Conservation (phyloP, 1,284 basidiomycete genomes). For the Microbotryum saponariae region DNA sequence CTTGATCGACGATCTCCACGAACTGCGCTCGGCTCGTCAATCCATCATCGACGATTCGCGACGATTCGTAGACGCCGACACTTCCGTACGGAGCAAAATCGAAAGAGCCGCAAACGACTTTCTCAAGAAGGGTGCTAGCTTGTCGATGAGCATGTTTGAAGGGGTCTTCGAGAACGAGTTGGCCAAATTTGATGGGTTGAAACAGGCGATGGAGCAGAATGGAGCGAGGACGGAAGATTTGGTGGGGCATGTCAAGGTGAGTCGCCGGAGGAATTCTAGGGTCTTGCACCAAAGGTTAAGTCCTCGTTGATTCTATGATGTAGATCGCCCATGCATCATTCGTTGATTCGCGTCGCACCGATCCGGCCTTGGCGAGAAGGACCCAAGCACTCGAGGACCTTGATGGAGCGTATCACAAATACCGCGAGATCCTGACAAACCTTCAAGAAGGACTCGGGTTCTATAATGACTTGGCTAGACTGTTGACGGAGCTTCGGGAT, state of each 20-base stretch:
- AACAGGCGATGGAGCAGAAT: too few relatives aligned
- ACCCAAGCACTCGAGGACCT: constrained; percentile 79
- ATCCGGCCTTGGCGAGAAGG: constrained; percentile 69
- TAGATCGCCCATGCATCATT: constrained; percentile 70
- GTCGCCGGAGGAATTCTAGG: too few relatives aligned
- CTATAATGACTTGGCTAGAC: constrained; percentile 67
- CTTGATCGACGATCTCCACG: constrained; percentile 72
- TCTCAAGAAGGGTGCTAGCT: too few relatives aligned
- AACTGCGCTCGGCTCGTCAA: constrained; percentile 55
- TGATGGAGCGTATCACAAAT: constrained; percentile 79
- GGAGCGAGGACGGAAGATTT: too few relatives aligned
- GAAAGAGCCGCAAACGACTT: background rate
- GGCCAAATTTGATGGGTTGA: too few relatives aligned
- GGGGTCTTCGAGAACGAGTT: too few relatives aligned
- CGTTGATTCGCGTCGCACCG: constrained; percentile 67
- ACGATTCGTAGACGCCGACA: too few relatives aligned
- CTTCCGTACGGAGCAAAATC: too few relatives aligned
- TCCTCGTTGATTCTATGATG: background rate
- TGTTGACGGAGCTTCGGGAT: constrained; percentile 65
- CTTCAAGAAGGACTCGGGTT: constrained; percentile 87
- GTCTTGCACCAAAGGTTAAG: too few relatives aligned
- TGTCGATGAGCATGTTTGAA: background rate
- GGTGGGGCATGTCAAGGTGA: too few relatives aligned
- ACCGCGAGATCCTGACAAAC: constrained; percentile 74
- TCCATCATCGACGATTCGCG: constrained; percentile 54